Percentiles rank a stretch among this genome's conserved stretches.
These are phyloP conservation scores for Exophiala xenobiotica DNA, from an alignment of 2,329 filamentous ascomycete species.

Conservation along the genomic window DNA sequence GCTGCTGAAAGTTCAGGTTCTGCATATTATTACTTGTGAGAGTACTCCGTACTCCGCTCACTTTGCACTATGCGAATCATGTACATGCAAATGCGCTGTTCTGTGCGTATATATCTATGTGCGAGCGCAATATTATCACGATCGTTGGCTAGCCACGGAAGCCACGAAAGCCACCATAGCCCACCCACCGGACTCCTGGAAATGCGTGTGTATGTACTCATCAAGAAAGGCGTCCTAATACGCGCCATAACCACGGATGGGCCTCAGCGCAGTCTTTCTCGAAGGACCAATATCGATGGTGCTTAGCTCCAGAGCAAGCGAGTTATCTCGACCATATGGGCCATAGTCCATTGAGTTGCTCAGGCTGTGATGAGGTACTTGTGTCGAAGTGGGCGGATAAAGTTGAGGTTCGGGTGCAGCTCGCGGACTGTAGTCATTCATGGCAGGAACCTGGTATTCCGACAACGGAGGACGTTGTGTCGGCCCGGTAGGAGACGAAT, in stretches of 20 bases:
- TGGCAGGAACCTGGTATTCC: slow-evolving; percentile 27
- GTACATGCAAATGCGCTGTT: neutral
- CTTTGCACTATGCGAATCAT: neutral
- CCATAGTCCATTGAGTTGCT: neutral
- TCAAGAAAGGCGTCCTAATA: slow-evolving; percentile 15
- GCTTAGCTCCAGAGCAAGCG: slow-evolving; percentile 59
- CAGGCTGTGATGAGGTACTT: slow-evolving; percentile 8
- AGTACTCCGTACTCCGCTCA: slow-evolving; percentile 1
- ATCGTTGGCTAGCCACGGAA: neutral
- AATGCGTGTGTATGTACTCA: neutral
- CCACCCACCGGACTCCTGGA: neutral
- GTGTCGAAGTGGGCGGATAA: slow-evolving; percentile 30
- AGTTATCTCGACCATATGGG: slow-evolving; percentile 37
- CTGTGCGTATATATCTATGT: neutral
- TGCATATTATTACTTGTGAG: too few relatives aligned
- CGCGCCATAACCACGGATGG: slow-evolving; percentile 21
- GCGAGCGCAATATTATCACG: neutral
- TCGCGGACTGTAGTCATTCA: slow-evolving; percentile 17
- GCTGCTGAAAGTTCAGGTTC: too few relatives aligned
- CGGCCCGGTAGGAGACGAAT: slow-evolving; percentile 15
- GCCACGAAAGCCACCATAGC: too few relatives aligned
- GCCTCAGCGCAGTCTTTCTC: slow-evolving; percentile 20
- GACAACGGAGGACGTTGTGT: slow-evolving; percentile 23
- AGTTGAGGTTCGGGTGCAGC: slow-evolving; percentile 25
- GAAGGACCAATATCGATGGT: slow-evolving; percentile 48